Evolutionary conservation across 2,329 filamentous ascomycete genomes (phyloP).

Genomic region (Sodiomyces alkalinus): DNA sequence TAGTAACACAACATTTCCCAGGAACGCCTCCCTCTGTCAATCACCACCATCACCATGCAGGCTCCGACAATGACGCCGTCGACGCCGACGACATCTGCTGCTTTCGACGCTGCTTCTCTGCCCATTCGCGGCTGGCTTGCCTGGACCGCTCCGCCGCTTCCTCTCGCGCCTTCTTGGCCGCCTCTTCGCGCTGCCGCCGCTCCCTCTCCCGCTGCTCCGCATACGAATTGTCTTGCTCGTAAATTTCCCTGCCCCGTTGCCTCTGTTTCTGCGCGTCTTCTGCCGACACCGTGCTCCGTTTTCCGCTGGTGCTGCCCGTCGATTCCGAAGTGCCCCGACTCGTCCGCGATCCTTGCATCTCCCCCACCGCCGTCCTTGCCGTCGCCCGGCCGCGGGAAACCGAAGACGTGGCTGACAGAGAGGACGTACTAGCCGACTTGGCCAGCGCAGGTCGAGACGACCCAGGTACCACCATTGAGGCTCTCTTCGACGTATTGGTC

Average conservation of each 20-base stretch:
- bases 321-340: conserved; percentile 30
- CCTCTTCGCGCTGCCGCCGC: conserved; percentile 35
- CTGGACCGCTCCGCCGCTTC: conserved; percentile 47
- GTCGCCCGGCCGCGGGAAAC: conserved; percentile 5
- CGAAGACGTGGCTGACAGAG: conserved; percentile 3
- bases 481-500: conserved; percentile 8
- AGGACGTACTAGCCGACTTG: conserved; percentile 1
- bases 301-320: conserved; percentile 24
- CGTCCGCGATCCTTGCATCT: too few species aligned
- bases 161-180: conserved; percentile 38
- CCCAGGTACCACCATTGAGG: conserved; percentile 4
- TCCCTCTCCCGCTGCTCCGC: conserved; percentile 34
- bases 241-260: conserved; percentile 36
- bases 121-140: conserved; percentile 44
- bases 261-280: conserved; percentile 36
- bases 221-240: conserved; percentile 33
- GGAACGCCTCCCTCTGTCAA: too few species aligned
- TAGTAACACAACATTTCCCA: too few species aligned
- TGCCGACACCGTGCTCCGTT: conserved; percentile 31
- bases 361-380: too few species aligned
- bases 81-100: too few species aligned
- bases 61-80: too few species aligned
- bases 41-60: too few species aligned
- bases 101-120: conserved; percentile 34
- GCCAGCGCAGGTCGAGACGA: neutral